Evolutionary conservation across 345 rosid genomes (phyloP).

Genomic region (Bruguiera gymnorhiza): DNA sequence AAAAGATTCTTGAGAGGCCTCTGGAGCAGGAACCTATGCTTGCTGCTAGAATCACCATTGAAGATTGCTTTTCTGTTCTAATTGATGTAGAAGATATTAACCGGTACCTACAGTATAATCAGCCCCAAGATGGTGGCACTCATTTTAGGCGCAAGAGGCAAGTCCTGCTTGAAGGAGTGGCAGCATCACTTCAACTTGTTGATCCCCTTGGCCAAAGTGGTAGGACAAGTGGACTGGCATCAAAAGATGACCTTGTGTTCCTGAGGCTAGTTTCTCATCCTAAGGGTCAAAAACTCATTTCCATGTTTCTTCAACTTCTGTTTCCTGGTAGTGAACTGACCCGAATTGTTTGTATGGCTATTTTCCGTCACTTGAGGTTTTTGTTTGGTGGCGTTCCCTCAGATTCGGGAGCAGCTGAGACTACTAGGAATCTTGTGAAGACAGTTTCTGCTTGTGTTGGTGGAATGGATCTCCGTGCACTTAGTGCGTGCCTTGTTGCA

Average conservation of each 20-base stretch:
- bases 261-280: constrained; percentile 71
- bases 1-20: constrained; percentile 64
- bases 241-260: constrained; percentile 80
- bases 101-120: constrained; percentile 59
- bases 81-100: constrained; percentile 92
- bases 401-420: constrained; percentile 60
- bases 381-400: constrained; percentile 74
- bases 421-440: constrained; percentile 58
- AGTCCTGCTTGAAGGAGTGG: constrained; percentile 74
- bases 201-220: constrained; percentile 81
- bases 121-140: constrained; percentile 79
- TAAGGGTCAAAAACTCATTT: constrained; percentile 73
- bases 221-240: constrained; percentile 41
- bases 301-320: constrained; percentile 70
- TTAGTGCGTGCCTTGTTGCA: constrained; percentile 92
- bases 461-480: constrained; percentile 82
- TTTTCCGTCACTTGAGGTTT: constrained; percentile 91
- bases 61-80: constrained; percentile 69
- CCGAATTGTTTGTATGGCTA: constrained; percentile 84
- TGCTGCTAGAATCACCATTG: constrained; percentile 91
- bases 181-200: constrained; percentile 81
- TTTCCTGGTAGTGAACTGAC: constrained; percentile 79
- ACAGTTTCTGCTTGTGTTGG: constrained; percentile 58
- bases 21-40: constrained; percentile 92
- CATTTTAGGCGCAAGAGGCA: constrained; percentile 73